Base-by-base conservation (phyloP, 1,139 yeast genomes). In the Scheffersomyces segobiensis region DNA sequence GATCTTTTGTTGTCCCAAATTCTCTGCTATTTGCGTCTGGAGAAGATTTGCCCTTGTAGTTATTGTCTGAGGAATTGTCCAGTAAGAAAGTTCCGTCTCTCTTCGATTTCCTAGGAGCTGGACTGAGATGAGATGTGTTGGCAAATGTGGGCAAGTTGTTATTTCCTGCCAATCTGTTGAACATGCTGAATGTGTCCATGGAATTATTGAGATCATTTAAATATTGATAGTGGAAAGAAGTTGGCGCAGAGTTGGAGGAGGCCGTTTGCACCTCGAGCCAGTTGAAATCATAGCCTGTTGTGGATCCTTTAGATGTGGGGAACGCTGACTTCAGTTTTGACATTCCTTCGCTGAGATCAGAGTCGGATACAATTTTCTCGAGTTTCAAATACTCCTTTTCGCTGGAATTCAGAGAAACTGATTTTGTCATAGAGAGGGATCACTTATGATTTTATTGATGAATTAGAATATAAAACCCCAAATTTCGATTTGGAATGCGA, bases 191-290 rank as follows among this genome's bases (percentile, higher is more conserved):
- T 0, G 81, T 76, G 59, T 76, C 80, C 55, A 75, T 64, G 21
- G 78, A 73, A 59, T 70, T 68, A 55, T 65, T 62, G 50, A 68
- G 63, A 56, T 70, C 71, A 52, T 72, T 69, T 19, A 72, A 62
- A 59, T 74, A 72, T 57, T 71, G 73, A 61, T 74, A 74, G 0
- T 81, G 81, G 55, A 74, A 70, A 2, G 80, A 76, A 8, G 72
- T 67, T 0, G 76, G 77, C 3, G 74, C 55, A 3, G 78, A 74
- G 14, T 73, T 67, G 22, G 74, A 66, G 1, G 80, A 75, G 4
- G 70, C 65, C 10, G 78, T 67, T 63, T 73, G 76, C n/a, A 74
- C 73, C 59, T 75, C 79, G 49, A 74, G 62, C 51, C 71, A 61
- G 53, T 64, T 63, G 53, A 70, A 32, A 32, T 32, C 42, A 32